These are phyloP conservation scores for Jatropha curcas DNA, from an alignment of 345 rosid species.

Conservation along the genomic window DNA sequence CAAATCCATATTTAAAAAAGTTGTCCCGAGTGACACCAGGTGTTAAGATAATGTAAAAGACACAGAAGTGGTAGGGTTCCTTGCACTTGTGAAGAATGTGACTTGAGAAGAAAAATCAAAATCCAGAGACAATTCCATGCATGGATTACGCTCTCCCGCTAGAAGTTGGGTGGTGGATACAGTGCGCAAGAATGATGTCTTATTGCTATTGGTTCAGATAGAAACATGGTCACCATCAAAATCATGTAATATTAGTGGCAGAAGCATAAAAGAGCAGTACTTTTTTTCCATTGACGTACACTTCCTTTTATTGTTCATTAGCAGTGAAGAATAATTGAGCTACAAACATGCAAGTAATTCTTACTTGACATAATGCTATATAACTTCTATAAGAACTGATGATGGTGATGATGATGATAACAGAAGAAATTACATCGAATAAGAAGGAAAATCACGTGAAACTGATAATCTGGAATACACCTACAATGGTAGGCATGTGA, in stretches of 20 bases:
- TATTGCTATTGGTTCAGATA: no score
- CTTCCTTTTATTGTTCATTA: not conserved
- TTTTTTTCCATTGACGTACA: not conserved
- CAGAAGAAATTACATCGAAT: not conserved
- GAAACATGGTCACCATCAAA: no score
- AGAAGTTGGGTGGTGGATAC: no score
- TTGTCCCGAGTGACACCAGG: not conserved
- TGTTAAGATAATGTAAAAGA: no score
- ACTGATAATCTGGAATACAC: not conserved
- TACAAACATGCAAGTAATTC: not conserved
- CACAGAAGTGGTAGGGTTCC: no score
- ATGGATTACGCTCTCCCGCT: no score
- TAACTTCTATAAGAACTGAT: not conserved
- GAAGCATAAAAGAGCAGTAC: not conserved
- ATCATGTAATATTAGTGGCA: not conserved
- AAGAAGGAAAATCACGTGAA: not conserved
- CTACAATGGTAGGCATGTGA: not conserved
- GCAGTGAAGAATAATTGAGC: not conserved
- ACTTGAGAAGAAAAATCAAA: no score
- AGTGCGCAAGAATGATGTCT: no score
- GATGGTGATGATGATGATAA: not conserved
- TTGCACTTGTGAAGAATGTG: no score
- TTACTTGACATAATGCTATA: not conserved
- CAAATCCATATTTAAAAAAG: no score
- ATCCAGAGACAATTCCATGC: no score